Percentiles rank a stretch among this genome's conserved stretches.
These are phyloP conservation scores for Venturiaceae sp. DNA, from an alignment of 2,329 filamentous ascomycete genomes.

Conservation along the genomic window DNA sequence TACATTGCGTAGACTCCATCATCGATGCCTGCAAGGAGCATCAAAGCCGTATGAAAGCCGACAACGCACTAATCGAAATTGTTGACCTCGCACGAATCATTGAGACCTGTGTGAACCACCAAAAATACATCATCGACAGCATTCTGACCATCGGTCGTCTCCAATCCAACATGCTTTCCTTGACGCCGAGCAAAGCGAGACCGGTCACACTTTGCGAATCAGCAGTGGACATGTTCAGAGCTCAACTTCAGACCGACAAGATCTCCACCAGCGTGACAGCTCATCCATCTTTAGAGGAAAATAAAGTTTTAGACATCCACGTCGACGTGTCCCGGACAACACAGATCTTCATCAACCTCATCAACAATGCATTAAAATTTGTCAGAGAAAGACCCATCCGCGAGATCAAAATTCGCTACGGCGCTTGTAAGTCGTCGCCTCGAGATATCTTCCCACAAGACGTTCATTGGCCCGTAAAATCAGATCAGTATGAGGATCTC, in stretches of 20 bases:
- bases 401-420: neutral
- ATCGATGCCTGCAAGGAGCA: neutral
- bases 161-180: neutral
- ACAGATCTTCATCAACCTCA: constrained; percentile 8
- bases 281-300: neutral
- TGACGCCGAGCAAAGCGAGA: neutral
- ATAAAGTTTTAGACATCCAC: neutral
- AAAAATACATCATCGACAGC: neutral
- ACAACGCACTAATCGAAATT: neutral
- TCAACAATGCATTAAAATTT: constrained; percentile 8
- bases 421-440: neutral
- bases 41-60: neutral
- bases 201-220: neutral
- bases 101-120: neutral
- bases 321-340: neutral
- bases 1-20: constrained; percentile 6
- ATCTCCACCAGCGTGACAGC: neutral
- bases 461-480: neutral
- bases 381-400: neutral
- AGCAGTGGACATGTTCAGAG: constrained; percentile 3
- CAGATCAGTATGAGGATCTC: neutral
- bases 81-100: neutral
- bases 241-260: neutral
- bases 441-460: neutral
- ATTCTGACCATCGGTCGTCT: neutral